Evolutionary conservation across 768 basidiomycete genomes (phyloP).

Genomic region (Collybia nuda): DNA sequence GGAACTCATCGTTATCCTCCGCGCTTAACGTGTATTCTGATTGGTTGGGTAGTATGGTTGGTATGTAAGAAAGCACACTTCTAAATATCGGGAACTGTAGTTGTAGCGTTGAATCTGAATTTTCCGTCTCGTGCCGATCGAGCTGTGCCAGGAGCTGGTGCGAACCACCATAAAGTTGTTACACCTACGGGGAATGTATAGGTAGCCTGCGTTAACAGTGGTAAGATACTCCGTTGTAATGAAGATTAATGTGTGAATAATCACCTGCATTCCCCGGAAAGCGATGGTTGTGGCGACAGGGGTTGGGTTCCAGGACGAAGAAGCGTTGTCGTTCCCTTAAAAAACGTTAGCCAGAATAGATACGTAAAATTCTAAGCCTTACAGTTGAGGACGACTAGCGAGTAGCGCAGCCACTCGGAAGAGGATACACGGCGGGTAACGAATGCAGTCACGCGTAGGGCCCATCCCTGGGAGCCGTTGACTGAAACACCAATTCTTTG

Average conservation of each 20-base stretch:
- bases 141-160: neutral
- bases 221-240: neutral
- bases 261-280: slow-evolving; percentile 60
- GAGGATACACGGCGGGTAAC: slow-evolving; percentile 51
- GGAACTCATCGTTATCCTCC: too few species aligned
- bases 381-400: slow-evolving; percentile 76
- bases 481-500: slow-evolving; percentile 69
- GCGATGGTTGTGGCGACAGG: slow-evolving; percentile 60
- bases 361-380: slow-evolving; percentile 10
- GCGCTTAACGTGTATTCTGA: too few species aligned
- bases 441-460: slow-evolving; percentile 64
- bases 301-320: slow-evolving; percentile 56
- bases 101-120: too few species aligned
- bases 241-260: slow-evolving; percentile 5
- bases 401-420: slow-evolving; percentile 58
- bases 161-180: slow-evolving; percentile 55
- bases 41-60: too few species aligned
- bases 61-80: too few species aligned
- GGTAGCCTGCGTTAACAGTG: slow-evolving; percentile 41
- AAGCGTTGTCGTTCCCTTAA: slow-evolving; percentile 45
- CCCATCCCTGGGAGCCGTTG: slow-evolving; percentile 54
- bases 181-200: slow-evolving; percentile 82
- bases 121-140: too few species aligned
- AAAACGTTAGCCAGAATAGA: neutral
- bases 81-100: too few species aligned